Evolutionary conservation across 768 basidiomycete genomes (phyloP), one percentile per base, ranked within the genome.

Genomic region (Leccinum rimulosum): DNA sequence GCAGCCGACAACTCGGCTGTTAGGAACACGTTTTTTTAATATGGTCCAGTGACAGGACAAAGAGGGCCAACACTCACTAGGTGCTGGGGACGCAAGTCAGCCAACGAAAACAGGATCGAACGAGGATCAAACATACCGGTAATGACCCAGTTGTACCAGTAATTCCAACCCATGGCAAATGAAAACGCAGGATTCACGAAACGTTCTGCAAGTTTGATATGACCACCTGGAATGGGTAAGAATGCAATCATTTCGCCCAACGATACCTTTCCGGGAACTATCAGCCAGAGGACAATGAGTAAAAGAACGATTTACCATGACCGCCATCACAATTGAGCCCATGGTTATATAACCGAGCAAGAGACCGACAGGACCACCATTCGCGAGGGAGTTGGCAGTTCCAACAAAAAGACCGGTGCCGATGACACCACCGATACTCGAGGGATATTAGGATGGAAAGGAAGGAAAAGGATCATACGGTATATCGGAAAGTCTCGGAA

Each of bases 141-240:
- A 38, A 68, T 69, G 3, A 54, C 61, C 72, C 73, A 69, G 60
- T 67, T 70, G n/a, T 75, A 73, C 81, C 81, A 82, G 61, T 82
- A 83, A 63, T 82, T 84, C 80, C 81, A 82, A 22, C 80, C 80
- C 80, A 80, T 77, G 6, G 79, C 68, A 48, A 77, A 76, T 25
- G 89, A 88, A 60, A 90, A 76, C 1, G 89, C 87, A 15, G 84
- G 87, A 60, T 91, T 83, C 8, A 93, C 86, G 66, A 93, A 94
- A 33, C 91, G 88, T 69, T 88, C 91, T 0, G 91, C 86, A 17
- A 93, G 74, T 60, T 79, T 89, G 72, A 93, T 91, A 64, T 92
- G 90, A 47, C 84, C 91, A 58, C 91, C 91, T 28, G 89, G 80
- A 52, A 93, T 79, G 0, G 91, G 91, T 6, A 93, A 79, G 70